Evolutionary conservation across 1,139 yeast genomes (phyloP).

Genomic region (Nematodospora anomalae): DNA sequence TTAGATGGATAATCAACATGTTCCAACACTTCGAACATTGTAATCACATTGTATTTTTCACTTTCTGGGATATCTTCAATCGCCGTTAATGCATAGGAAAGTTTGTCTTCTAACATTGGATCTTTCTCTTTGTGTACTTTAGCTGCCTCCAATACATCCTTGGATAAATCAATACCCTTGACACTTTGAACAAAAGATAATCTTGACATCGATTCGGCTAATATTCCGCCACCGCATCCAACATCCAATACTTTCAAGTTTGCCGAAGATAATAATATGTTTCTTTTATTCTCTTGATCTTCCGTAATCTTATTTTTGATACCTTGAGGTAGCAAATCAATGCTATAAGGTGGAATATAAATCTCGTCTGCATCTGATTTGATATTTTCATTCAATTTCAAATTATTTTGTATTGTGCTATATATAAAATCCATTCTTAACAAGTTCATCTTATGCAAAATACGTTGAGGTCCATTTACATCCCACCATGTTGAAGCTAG

Average conservation of each 20-base stretch:
- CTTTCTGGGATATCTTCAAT: slow-evolving; percentile 54
- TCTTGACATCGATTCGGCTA: slow-evolving; percentile 85
- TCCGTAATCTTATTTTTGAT: slow-evolving; percentile 47
- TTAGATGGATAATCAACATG: slow-evolving; percentile 86
- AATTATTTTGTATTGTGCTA: slow-evolving; percentile 50
- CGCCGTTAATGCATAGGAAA: slow-evolving; percentile 59
- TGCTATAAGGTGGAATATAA: slow-evolving; percentile 77
- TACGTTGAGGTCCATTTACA: slow-evolving; percentile 86
- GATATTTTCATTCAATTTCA: slow-evolving; percentile 43
- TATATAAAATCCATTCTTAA: slow-evolving; percentile 84
- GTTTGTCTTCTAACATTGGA: slow-evolving; percentile 53
- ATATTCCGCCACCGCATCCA: slow-evolving; percentile 97
- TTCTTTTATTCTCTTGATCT: slow-evolving; percentile 49
- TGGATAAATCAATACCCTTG: slow-evolving; percentile 81
- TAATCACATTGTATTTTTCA: slow-evolving; percentile 68
- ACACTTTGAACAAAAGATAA: slow-evolving; percentile 63
- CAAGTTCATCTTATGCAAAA: slow-evolving; percentile 91
- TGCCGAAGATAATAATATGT: slow-evolving; percentile 33
- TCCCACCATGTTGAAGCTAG: slow-evolving; percentile 98
- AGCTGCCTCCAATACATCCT: slow-evolving; percentile 82
- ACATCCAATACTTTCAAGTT: slow-evolving; percentile 69
- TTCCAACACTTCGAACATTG: slow-evolving; percentile 92
- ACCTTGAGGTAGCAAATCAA: slow-evolving; percentile 60
- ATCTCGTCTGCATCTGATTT: slow-evolving; percentile 46
- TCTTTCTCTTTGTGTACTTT: slow-evolving; percentile 64